phyloP scores from a whole-genome alignment of 2,329 filamentous ascomycete species.

The Talaromyces atroroseus region DNA sequence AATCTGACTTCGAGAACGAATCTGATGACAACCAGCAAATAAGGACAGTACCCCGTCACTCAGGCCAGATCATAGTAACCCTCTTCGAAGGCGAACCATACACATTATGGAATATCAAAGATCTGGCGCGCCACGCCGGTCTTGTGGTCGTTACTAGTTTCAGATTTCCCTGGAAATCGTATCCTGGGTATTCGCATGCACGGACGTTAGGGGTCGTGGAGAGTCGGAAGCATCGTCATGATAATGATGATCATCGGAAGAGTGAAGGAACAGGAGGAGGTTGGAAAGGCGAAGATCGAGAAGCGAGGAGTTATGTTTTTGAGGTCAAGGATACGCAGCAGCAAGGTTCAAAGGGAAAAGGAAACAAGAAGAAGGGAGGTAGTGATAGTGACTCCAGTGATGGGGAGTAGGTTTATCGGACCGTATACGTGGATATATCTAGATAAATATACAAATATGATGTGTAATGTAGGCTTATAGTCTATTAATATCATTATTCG shows the following conservation, averaged over 20 bases:
- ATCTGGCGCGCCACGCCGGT: slow-evolving; percentile 69
- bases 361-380: neutral
- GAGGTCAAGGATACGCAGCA: slow-evolving; percentile 35
- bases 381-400: slow-evolving; percentile 2
- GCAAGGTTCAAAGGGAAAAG: neutral
- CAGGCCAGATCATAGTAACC: slow-evolving; percentile 67
- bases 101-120: slow-evolving; percentile 88
- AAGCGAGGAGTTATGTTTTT: slow-evolving; percentile 44
- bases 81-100: slow-evolving; percentile 94
- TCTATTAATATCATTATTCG: neutral
- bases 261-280: slow-evolving; percentile 40
- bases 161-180: slow-evolving; percentile 43
- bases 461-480: neutral
- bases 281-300: slow-evolving; percentile 45
- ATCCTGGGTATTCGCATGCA: slow-evolving; percentile 44
- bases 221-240: slow-evolving; percentile 28
- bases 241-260: neutral
- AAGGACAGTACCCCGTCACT: slow-evolving; percentile 16
- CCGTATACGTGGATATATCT: neutral
- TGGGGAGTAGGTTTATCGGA: neutral
- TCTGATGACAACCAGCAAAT: slow-evolving; percentile 18
- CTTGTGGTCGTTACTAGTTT: slow-evolving; percentile 44
- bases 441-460: neutral
- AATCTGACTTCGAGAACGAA: slow-evolving; percentile 17
- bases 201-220: slow-evolving; percentile 43